A percentile compares a stretch with the other conserved stretches of the same genome.
Conservation (phyloP, 73 alveolate species). For the Stentor roeselii region DNA sequence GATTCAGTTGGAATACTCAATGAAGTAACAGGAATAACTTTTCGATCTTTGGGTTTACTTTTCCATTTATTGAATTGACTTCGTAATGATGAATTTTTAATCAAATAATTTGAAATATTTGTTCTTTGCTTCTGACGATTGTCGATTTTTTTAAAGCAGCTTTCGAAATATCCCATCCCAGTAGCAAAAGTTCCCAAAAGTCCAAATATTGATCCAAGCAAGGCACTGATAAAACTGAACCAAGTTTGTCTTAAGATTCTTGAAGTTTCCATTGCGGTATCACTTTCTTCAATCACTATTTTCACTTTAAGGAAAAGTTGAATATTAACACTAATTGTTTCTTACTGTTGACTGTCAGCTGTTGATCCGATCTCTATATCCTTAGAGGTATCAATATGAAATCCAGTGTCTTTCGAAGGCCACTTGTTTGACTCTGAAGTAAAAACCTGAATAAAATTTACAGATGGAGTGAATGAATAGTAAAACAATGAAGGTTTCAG, state of each 20-base stretch:
- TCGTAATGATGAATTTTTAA: too few relatives aligned
- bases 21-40: too few relatives aligned
- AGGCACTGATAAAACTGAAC: neutral
- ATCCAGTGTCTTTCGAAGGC: constrained; percentile 18
- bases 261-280: neutral
- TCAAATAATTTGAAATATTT: too few relatives aligned
- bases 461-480: neutral
- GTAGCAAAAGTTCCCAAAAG: constrained; percentile 11
- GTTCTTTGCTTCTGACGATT: too few relatives aligned
- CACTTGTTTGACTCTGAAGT: neutral
- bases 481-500: neutral
- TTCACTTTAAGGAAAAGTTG: neutral
- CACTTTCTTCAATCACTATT: neutral
- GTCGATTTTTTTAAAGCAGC: neutral
- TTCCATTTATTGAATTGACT: too few relatives aligned
- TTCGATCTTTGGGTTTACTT: too few relatives aligned
- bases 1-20: too few relatives aligned
- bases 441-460: neutral
- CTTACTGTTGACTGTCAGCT: neutral
- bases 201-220: constrained; percentile 30
- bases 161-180: constrained; percentile 10
- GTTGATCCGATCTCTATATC: neutral
- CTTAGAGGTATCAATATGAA: neutral
- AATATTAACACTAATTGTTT: neutral
- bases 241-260: neutral